Base-by-base conservation (phyloP, 2,329 filamentous ascomycete genomes). In the Raffaelea ambrosiae region DNA sequence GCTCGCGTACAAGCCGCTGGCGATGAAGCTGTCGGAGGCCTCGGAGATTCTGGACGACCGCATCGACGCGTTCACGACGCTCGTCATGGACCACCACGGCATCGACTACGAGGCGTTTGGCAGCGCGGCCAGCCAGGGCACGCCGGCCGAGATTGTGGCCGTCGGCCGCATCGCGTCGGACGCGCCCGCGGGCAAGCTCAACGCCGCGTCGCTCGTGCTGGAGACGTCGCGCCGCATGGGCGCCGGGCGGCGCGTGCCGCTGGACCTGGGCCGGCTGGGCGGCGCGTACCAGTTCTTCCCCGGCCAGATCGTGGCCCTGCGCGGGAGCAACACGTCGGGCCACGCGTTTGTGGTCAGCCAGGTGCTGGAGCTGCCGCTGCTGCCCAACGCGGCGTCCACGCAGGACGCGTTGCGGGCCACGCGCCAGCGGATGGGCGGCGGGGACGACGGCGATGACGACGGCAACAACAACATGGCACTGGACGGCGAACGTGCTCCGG, bases 21-120 rank as follows among this genome's bases (percentile, higher is more conserved):
- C 88, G 2, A 95, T 97, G 89, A 95, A 95, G 60, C 74, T 93
- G 7, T 90, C 88, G 5, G 90, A 96, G 62, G 83, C 88, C 0
- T 95, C 91, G 4, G 90, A 95, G 63, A 87, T 95, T 40, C 76
- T 97, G 8, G 93, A 98, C 66, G 91, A 97, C 65, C 78, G 89
- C 57, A 96, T 98, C 69, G 89, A 97, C 58, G 88, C 90, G 53
- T 95, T 96, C 59, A 75, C 81, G 50, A 69, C 72, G n/a, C 65
- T 89, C 2, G 73, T 95, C 5, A 82, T 87, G 65, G 78, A 84
- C 48, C 73, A 89, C 54, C 79, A 95, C 64, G 72, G 77, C 14
- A 71, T 95, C 5, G 86, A 93, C 18, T 84, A 93, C 50, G 77
- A 79, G 18, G 84, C 80, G 0, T 94, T 98, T 63, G 90, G 90